Evolutionary conservation across 768 basidiomycete genomes (phyloP).

Genomic region (Hericium coralloides): DNA sequence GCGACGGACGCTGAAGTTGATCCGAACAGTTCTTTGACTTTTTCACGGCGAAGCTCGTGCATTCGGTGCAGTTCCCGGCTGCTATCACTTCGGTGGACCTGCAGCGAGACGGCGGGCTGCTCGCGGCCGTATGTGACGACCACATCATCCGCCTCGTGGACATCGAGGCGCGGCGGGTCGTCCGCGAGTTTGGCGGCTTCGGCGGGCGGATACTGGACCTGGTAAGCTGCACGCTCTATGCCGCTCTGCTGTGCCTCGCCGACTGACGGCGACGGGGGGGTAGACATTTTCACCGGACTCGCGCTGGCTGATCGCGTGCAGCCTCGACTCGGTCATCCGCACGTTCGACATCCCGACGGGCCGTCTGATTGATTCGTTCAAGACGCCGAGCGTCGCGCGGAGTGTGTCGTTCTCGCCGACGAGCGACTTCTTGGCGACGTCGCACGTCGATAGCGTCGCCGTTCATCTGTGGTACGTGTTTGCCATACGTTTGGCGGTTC

Average conservation of each 20-base stretch:
- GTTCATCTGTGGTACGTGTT: constrained; percentile 79
- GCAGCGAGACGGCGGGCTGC: constrained; percentile 77
- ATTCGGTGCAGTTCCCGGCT: constrained; percentile 60
- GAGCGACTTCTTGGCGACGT: constrained; percentile 90
- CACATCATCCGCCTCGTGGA: constrained; percentile 79
- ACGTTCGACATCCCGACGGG: constrained; percentile 97
- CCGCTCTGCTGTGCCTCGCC: background rate
- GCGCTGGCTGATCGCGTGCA: constrained; percentile 83
- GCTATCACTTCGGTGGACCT: constrained; percentile 61
- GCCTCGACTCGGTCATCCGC: constrained; percentile 85
- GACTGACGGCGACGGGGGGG: background rate
- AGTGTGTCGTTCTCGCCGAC: constrained; percentile 91
- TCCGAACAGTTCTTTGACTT: constrained; percentile 87
- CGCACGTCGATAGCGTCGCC: constrained; percentile 91
- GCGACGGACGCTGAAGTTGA: too few relatives aligned
- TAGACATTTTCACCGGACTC: constrained; percentile 95
- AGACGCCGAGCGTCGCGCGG: constrained; percentile 79
- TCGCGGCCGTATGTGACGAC: constrained; percentile 84
- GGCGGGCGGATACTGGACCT: constrained; percentile 82
- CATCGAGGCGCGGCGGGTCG: constrained; percentile 80
- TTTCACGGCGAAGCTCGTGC: constrained; percentile 68
- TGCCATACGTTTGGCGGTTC: too few relatives aligned
- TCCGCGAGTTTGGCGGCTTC: constrained; percentile 84
- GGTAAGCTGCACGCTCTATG: constrained; percentile 34
- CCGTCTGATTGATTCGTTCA: constrained; percentile 85